phyloP scores from a whole-genome alignment of 345 rosid genomes.

The Acer yangbiense region DNA sequence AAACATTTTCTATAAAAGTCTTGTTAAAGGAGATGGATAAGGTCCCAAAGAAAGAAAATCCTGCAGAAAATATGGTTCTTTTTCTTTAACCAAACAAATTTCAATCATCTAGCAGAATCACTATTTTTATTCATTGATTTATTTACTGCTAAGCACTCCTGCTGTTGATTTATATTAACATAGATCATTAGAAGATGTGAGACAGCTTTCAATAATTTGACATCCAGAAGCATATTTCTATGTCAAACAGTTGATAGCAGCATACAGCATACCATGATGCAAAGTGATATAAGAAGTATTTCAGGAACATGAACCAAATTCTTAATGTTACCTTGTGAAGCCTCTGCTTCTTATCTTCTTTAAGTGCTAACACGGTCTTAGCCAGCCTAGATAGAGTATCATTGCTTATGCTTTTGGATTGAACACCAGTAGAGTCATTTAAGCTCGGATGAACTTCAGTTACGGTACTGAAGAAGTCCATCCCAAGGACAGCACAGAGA shows the following conservation, averaged over 20 bases:
- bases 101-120: too few species aligned
- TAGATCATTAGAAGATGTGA: neutral
- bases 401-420: conserved; percentile 91
- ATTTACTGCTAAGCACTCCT: too few species aligned
- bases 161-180: neutral
- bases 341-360: conserved; percentile 90
- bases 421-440: conserved; percentile 61
- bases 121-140: too few species aligned
- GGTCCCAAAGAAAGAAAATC: neutral
- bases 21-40: neutral
- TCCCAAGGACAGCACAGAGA: conserved; percentile 84
- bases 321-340: conserved; percentile 61
- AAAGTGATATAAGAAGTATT: neutral
- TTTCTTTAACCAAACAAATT: neutral
- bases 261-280: neutral
- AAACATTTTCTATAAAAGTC: neutral
- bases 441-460: conserved; percentile 97
- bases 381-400: conserved; percentile 82
- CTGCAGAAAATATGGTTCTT: neutral
- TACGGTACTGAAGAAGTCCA: conserved; percentile 82
- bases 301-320: neutral
- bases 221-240: too few species aligned
- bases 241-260: neutral
- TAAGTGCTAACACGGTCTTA: conserved; percentile 69
- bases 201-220: neutral